Percentiles rank a stretch among this genome's conserved stretches.
These are phyloP conservation scores for Adansonia rubrostipa DNA, from an alignment of 441 rosid genomes.

Conservation along the genomic window DNA sequence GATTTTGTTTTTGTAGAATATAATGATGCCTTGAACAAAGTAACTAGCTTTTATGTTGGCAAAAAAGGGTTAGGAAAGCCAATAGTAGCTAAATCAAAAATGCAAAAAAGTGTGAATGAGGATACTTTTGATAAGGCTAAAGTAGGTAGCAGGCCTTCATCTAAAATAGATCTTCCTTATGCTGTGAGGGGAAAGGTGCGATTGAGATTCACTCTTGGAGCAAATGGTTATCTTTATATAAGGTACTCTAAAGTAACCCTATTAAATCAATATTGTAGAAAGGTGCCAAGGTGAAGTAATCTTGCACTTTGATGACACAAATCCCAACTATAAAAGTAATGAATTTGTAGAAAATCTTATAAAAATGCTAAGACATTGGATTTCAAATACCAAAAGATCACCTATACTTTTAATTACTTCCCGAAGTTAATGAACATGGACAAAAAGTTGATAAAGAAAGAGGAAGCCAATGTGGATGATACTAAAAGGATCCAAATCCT, in stretches of 20 bases:
- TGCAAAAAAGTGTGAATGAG: constrained; percentile 42
- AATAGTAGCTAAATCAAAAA: constrained; percentile 43
- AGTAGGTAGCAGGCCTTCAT: constrained; percentile 38
- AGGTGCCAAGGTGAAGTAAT: constrained; percentile 81
- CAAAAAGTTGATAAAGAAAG: constrained; percentile 65
- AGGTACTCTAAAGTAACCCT: constrained; percentile 96
- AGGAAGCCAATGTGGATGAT: constrained; percentile 49
- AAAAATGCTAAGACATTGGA: constrained; percentile 79
- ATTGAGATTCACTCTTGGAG: constrained; percentile 90
- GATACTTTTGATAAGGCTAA: constrained; percentile 65
- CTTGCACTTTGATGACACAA: constrained; percentile 79
- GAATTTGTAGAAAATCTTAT: constrained; percentile 86
- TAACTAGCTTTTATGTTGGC: constrained; percentile 50
- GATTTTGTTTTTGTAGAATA: constrained; percentile 64
- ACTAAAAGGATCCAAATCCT: too few species aligned
- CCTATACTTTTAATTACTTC: constrained; percentile 88
- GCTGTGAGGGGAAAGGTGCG: constrained; percentile 81
- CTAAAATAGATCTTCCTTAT: constrained; percentile 75
- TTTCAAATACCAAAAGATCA: constrained; percentile 64
- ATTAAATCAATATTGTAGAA: constrained; percentile 80
- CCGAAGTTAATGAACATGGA: constrained; percentile 83
- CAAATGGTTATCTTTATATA: constrained; percentile 94
- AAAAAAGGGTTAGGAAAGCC: constrained; percentile 65
- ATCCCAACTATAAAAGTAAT: constrained; percentile 76
- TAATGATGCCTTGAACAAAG: constrained; percentile 50